phyloP scores from a whole-genome alignment of 1,284 basidiomycete genomes.

The Heterobasidion annosum region DNA sequence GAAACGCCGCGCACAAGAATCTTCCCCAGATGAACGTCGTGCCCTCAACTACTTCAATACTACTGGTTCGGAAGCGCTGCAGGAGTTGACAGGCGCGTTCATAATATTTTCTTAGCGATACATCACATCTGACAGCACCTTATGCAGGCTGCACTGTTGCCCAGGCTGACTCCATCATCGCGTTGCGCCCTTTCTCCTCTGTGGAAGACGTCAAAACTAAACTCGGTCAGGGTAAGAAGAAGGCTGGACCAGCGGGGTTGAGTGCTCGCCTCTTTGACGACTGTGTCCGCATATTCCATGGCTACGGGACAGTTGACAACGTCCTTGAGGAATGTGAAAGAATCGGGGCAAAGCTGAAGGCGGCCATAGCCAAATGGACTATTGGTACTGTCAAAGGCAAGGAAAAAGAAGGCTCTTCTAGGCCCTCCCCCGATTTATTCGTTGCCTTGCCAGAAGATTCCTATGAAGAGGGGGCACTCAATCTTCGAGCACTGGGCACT shows the following conservation, averaged over 20 bases:
- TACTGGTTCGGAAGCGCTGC: slow-evolving; percentile 63
- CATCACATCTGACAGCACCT: not conserved
- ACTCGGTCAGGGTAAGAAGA: slow-evolving; percentile 77
- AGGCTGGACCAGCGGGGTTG: slow-evolving; percentile 72
- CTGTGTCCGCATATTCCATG: slow-evolving; percentile 81
- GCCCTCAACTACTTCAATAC: slow-evolving; percentile 87
- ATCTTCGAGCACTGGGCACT: slow-evolving; percentile 36
- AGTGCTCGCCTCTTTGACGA: slow-evolving; percentile 88
- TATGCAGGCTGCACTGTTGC: slow-evolving; percentile 68
- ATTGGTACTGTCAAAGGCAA: slow-evolving; percentile 32
- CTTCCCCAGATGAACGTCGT: slow-evolving; percentile 27
- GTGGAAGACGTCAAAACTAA: slow-evolving; percentile 76
- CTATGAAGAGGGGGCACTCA: slow-evolving; percentile 53
- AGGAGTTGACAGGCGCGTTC: slow-evolving; percentile 80
- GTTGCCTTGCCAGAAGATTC: slow-evolving; percentile 23
- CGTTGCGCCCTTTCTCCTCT: slow-evolving; percentile 73
- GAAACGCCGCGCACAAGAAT: slow-evolving; percentile 10
- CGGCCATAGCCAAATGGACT: slow-evolving; percentile 77
- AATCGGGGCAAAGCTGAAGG: slow-evolving; percentile 64
- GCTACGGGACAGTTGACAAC: slow-evolving; percentile 86
- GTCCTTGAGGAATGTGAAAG: slow-evolving; percentile 85
- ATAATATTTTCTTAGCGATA: not conserved
- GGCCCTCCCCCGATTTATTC: slow-evolving; percentile 14
- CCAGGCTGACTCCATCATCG: slow-evolving; percentile 78
- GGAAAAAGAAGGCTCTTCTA: slow-evolving; percentile 8